A percentile compares a stretch with the other conserved stretches of the same genome.
Evolutionary conservation across 1,139 yeast genomes (phyloP).

Genomic region (Geotrichum reessii): DNA sequence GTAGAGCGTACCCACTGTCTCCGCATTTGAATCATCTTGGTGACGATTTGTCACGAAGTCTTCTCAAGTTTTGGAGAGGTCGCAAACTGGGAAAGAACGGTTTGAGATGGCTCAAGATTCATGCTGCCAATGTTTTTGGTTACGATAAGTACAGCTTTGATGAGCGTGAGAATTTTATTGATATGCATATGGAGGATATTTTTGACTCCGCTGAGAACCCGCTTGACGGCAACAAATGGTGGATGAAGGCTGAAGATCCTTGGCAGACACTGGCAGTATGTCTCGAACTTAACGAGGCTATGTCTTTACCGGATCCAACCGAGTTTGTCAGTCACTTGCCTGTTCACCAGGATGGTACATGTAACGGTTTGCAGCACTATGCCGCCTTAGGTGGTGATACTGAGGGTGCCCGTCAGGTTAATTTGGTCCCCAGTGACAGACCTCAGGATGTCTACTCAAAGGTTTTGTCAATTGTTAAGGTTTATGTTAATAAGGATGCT

Average conservation of each 20-base stretch:
- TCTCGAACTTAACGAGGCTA: slow-evolving; percentile 70
- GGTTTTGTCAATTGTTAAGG: slow-evolving; percentile 68
- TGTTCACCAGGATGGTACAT: slow-evolving; percentile 95
- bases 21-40: slow-evolving; percentile 81
- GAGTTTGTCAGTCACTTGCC: slow-evolving; percentile 76
- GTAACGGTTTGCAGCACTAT: slow-evolving; percentile 95
- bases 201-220: slow-evolving; percentile 70
- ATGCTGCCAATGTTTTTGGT: slow-evolving; percentile 83
- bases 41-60: slow-evolving; percentile 81
- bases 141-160: slow-evolving; percentile 74
- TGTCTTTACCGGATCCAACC: slow-evolving; percentile 65
- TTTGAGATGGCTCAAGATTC: slow-evolving; percentile 82
- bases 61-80: slow-evolving; percentile 85
- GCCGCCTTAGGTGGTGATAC: slow-evolving; percentile 96
- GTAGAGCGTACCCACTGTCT: slow-evolving; percentile 91
- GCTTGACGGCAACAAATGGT: slow-evolving; percentile 55
- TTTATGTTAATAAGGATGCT: slow-evolving; percentile 55
- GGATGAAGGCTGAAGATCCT: slow-evolving; percentile 86
- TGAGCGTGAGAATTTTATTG: slow-evolving; percentile 70
- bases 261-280: slow-evolving; percentile 93
- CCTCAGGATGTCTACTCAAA: slow-evolving; percentile 90
- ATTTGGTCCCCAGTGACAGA: slow-evolving; percentile 69
- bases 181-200: slow-evolving; percentile 58
- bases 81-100: slow-evolving; percentile 71
- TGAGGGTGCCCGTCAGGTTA: slow-evolving; percentile 92